A percentile compares a stretch with the other conserved stretches of the same genome.
These are phyloP conservation scores for Chrysanthemum makinoi DNA, from an alignment of 129 eudicot genomes.

Conservation along the genomic window DNA sequence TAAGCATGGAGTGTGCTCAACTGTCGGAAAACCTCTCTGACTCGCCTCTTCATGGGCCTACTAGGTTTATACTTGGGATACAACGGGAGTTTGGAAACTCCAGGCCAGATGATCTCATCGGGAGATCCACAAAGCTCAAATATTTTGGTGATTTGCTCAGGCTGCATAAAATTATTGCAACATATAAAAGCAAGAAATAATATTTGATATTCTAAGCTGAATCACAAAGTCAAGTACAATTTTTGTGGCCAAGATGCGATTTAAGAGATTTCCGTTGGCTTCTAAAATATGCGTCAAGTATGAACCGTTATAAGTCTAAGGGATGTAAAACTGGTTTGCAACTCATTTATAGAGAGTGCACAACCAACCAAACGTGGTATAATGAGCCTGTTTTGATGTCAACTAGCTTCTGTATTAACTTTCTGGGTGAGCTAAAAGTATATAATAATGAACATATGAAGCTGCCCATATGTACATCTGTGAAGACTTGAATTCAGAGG, in stretches of 20 bases:
- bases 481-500: not conserved
- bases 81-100: slow-evolving; percentile 76
- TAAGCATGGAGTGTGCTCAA: slow-evolving; percentile 41
- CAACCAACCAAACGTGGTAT: no score
- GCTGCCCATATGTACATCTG: not conserved
- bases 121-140: slow-evolving; percentile 88
- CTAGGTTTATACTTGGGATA: slow-evolving; percentile 72
- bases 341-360: no score
- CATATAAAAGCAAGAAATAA: not conserved
- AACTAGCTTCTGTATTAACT: not conserved
- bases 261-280: not conserved
- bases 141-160: slow-evolving; percentile 82
- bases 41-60: slow-evolving; percentile 71
- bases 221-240: not conserved
- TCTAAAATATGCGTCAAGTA: not conserved
- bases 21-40: slow-evolving; percentile 86
- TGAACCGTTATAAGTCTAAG: not conserved
- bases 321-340: no score
- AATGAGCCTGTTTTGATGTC: not conserved
- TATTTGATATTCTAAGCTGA: not conserved
- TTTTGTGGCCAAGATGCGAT: not conserved
- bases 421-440: not conserved
- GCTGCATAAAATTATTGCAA: slow-evolving; percentile 37
- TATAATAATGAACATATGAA: not conserved
- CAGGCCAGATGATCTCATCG: slow-evolving; percentile 89